phyloP scores from a whole-genome alignment of 495 filamentous ascomycete species.

The Hamigera avellanea region DNA sequence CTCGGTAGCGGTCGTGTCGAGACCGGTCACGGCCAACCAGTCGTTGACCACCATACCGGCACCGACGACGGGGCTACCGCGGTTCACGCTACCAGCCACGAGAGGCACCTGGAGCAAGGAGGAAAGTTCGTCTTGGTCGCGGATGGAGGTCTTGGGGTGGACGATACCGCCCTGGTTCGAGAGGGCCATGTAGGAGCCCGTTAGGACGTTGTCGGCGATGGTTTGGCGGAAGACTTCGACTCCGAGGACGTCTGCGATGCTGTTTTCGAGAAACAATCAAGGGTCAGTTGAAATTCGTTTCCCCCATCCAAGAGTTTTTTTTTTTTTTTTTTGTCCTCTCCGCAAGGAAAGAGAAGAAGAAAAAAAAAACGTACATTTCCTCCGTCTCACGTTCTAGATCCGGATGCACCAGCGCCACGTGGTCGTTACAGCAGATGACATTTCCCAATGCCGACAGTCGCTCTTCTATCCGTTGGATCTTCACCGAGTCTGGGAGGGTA shows the following conservation, averaged over 20 bases:
- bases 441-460: slow-evolving; percentile 91
- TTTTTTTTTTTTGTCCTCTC: neutral
- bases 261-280: slow-evolving; percentile 7
- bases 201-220: slow-evolving; percentile 90
- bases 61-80: slow-evolving; percentile 85
- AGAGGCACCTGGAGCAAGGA: slow-evolving; percentile 90
- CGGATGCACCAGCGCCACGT: slow-evolving; percentile 93
- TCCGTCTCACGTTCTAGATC: slow-evolving; percentile 93
- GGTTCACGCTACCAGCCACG: slow-evolving; percentile 86
- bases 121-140: slow-evolving; percentile 95
- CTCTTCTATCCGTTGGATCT: slow-evolving; percentile 94
- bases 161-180: slow-evolving; percentile 96
- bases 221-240: slow-evolving; percentile 99
- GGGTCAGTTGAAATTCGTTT: too few species aligned
- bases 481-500: slow-evolving; percentile 76
- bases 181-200: slow-evolving; percentile 89
- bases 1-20: slow-evolving; percentile 95
- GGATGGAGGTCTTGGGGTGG: slow-evolving; percentile 90
- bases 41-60: slow-evolving; percentile 99
- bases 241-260: slow-evolving; percentile 86
- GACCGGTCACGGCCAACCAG: slow-evolving; percentile 93
- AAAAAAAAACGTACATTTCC: slow-evolving; percentile 46
- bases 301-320: neutral
- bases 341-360: neutral
- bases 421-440: slow-evolving; percentile 92